phyloP scores from a whole-genome alignment of 73 alveolate genomes.

The Paramecium sexaurelia region DNA sequence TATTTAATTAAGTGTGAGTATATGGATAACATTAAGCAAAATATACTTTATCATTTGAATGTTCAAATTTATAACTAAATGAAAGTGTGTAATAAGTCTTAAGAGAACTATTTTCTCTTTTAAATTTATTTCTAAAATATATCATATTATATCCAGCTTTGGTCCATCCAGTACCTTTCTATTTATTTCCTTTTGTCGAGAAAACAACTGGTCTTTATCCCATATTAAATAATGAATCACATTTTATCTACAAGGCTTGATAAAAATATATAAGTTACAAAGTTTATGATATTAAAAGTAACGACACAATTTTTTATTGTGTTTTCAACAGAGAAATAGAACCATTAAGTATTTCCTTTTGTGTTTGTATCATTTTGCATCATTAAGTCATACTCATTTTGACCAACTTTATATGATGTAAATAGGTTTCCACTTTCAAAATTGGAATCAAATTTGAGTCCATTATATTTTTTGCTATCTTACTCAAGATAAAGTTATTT shows the following conservation, averaged over 20 bases:
- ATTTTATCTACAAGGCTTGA: conserved; percentile 69
- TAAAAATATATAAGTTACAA: conserved; percentile 44
- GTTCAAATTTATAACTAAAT: conserved; percentile 85
- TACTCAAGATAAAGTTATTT: background rate
- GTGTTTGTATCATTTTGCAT: conserved; percentile 71
- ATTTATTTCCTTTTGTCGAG: conserved; percentile 68
- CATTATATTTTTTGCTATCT: conserved; percentile 30
- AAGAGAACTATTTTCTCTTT: conserved; percentile 43
- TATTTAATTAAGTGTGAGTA: conserved; percentile 70
- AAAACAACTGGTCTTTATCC: conserved; percentile 84
- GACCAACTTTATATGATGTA: conserved; percentile 48
- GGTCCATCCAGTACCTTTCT: conserved; percentile 69
- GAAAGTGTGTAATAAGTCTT: conserved; percentile 88
- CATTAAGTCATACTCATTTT: conserved; percentile 68
- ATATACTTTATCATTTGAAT: conserved; percentile 92
- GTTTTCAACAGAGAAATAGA: conserved; percentile 53
- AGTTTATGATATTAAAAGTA: conserved; percentile 68
- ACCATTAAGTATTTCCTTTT: conserved; percentile 75
- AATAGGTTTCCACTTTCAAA: conserved; percentile 68
- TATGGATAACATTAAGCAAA: conserved; percentile 98
- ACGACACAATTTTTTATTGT: conserved; percentile 42
- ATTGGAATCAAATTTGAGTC: conserved; percentile 63
- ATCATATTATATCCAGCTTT: conserved; percentile 78
- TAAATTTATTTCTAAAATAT: conserved; percentile 69
- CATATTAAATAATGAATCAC: conserved; percentile 81